Base-by-base conservation (phyloP, 2,329 filamentous ascomycete genomes). In the Epichloe scottii region DNA sequence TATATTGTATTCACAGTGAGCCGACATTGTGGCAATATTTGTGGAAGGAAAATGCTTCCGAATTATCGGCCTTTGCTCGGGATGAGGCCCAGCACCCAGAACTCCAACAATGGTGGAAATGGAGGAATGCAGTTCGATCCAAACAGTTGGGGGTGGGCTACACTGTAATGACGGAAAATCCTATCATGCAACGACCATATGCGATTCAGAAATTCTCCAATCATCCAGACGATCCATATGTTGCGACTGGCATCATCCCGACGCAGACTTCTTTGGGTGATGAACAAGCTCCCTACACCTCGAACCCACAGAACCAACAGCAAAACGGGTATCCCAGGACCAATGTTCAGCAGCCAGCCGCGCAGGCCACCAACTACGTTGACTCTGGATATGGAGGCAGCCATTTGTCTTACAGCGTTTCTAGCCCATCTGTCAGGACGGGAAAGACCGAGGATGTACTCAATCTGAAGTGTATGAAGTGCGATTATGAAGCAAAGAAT, bases 311-410 rank as follows among this genome's bases (percentile, higher is more conserved):
- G 14, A 40, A 33, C 34, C 6, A 42, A 40, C 42, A 17, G 15
- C 21, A 42, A 8, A 15, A 33, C 17, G 33, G 17, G n/a, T 34
- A 19, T 14, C 7, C n/a, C n/a, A 21, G 15, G 21, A 38, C 12
- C 14, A 30, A 19, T 30, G 44, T 67, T 65, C 53, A 66, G 65
- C 45, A 71, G 67, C 4, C 48, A 62, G 42, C 58, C 66, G 40
- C 35, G 14, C 17, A 12, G 15, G 44, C 30, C 14, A 14, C 41
- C 23, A 26, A 15, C 26, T 42, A 42, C 10, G 63, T 67, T 2
- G 74, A 77, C 56, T 77, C 74, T 11, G 72, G 71, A 21, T 77
- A 77, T 54, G 71, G 65, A 8, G 70, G 70, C 48, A 67, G 66
- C 51, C 57, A 59, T 21, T 55, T 67, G 5, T 68, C 68, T 23